These are phyloP conservation scores for Umbelopsis ramanniana DNA, from an alignment of 192 early-diverging fungal genomes.

Conservation along the genomic window DNA sequence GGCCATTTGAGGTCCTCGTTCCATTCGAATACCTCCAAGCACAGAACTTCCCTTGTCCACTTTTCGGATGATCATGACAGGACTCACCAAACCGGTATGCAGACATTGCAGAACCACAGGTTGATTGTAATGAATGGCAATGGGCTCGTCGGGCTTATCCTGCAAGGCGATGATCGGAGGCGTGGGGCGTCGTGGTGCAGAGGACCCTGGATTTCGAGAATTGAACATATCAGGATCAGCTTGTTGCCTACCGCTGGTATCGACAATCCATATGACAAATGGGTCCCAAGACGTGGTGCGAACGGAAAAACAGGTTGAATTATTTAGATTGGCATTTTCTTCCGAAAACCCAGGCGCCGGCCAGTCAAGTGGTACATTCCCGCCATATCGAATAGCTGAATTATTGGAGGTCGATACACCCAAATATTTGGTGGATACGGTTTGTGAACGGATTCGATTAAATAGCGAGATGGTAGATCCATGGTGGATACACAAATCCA, in stretches of 20 bases:
- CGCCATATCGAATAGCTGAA: constrained; percentile 12
- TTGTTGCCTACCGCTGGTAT: constrained; percentile 33
- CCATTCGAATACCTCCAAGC: constrained; percentile 54
- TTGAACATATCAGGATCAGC: background rate
- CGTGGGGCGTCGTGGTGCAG: constrained; percentile 54
- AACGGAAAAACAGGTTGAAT: constrained; percentile 71
- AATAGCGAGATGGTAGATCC: constrained; percentile 89
- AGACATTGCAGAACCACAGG: constrained; percentile 85
- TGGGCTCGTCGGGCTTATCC: constrained; percentile 56
- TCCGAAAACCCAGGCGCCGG: background rate
- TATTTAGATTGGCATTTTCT: constrained; percentile 16
- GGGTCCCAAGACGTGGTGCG: constrained; percentile 83
- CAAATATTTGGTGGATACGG: constrained; percentile 86
- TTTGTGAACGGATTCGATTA: constrained; percentile 89
- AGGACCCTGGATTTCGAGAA: background rate
- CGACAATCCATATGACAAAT: constrained; percentile 86
- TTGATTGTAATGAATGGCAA: constrained; percentile 86
- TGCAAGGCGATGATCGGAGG: constrained; percentile 74
- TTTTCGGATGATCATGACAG: constrained; percentile 81
- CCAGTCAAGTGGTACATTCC: background rate
- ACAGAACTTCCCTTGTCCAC: constrained; percentile 83
- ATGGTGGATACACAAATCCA: constrained; percentile 83
- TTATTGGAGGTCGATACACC: constrained; percentile 55
- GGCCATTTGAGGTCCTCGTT: constrained; percentile 10
- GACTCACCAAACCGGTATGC: constrained; percentile 82